phyloP scores from a whole-genome alignment of 192 early-diverging fungal species.

The Backusella parvicylindrica region DNA sequence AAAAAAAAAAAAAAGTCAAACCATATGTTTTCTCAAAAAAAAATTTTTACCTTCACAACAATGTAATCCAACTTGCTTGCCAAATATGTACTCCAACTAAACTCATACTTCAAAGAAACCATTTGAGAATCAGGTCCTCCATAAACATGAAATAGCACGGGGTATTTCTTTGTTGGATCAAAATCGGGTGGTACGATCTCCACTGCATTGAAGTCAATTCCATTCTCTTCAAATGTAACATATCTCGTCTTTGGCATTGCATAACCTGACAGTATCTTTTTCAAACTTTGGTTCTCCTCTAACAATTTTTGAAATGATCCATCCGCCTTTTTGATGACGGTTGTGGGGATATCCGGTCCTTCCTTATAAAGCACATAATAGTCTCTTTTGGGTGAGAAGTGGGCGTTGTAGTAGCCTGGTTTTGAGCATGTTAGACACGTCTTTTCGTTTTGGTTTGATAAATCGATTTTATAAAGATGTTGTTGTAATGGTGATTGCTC shows the following conservation, averaged over 20 bases:
- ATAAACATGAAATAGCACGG: conserved; percentile 82
- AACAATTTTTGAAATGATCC: conserved; percentile 48
- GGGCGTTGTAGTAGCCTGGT: conserved; percentile 61
- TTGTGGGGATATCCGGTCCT: conserved; percentile 83
- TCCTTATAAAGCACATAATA: conserved; percentile 75
- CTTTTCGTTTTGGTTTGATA: not conserved
- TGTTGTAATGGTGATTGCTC: conserved; percentile 35
- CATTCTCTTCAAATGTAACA: conserved; percentile 8
- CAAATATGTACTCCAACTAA: conserved; percentile 69
- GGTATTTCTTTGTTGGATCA: conserved; percentile 68
- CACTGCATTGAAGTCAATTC: conserved; percentile 55
- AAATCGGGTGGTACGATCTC: conserved; percentile 79
- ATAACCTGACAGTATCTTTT: conserved; percentile 39
- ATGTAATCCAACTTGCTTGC: conserved; percentile 62
- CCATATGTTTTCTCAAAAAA: not conserved
- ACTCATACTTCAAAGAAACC: conserved; percentile 56
- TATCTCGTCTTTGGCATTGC: conserved; percentile 50
- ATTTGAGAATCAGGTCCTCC: conserved; percentile 94
- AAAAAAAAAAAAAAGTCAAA: not conserved
- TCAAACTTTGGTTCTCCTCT: conserved; percentile 51
- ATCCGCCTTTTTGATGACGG: conserved; percentile 54
- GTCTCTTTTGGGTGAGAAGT: conserved; percentile 67
- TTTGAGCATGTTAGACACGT: conserved; percentile 23
- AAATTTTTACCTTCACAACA: conserved; percentile 46
- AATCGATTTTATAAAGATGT: conserved; percentile 34